Evolutionary conservation across 208 protist genomes (phyloP).

Genomic region (Phytomonas sp.): DNA sequence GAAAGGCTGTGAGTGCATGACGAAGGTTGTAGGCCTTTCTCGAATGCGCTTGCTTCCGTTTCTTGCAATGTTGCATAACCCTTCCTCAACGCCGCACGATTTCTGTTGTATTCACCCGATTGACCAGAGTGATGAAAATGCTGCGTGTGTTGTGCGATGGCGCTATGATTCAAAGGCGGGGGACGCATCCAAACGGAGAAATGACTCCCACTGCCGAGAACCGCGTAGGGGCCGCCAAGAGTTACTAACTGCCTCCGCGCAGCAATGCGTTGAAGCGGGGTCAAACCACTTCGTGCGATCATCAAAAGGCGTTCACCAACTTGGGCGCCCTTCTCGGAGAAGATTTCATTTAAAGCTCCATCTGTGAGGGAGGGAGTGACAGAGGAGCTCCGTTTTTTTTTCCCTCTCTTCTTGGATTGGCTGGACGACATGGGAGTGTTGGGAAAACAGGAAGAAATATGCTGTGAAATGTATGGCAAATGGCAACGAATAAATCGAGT

Average conservation of each 20-base stretch:
- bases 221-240: slow-evolving; percentile 47
- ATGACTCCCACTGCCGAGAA: slow-evolving; percentile 18
- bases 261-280: background rate
- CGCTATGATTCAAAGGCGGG: background rate
- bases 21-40: background rate
- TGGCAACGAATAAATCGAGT: background rate
- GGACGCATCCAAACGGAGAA: slow-evolving; percentile 36
- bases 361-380: background rate
- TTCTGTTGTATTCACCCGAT: background rate
- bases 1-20: background rate
- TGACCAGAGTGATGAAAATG: background rate
- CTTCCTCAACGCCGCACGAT: background rate
- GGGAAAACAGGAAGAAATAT: background rate
- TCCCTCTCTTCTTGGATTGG: too few relatives aligned
- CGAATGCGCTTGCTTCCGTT: background rate
- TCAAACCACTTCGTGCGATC: background rate
- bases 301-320: background rate
- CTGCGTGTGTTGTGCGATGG: background rate
- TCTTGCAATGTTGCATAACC: background rate
- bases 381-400: background rate
- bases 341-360: background rate
- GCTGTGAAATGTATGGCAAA: too few relatives aligned
- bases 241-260: slow-evolving; percentile 20
- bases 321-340: background rate
- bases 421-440: background rate